Conservation (phyloP, 495 filamentous ascomycete genomes). For the Podospora conica region DNA sequence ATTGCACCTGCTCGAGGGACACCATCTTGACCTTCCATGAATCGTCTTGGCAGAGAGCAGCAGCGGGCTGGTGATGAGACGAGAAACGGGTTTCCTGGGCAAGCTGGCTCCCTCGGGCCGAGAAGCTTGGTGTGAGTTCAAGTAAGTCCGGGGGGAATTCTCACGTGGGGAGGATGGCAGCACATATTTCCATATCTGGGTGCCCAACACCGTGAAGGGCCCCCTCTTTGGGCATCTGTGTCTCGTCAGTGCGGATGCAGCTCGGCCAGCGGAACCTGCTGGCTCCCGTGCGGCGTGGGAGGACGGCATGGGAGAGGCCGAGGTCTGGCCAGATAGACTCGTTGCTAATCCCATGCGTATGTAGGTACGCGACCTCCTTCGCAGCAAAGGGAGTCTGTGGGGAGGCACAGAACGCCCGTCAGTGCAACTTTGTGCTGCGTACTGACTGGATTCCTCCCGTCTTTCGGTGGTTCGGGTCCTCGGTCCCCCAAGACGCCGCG, state of each 20-base stretch:
- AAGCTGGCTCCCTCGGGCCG: constrained; percentile 1
- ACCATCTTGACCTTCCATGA: constrained; percentile 28
- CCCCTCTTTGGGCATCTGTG: neutral
- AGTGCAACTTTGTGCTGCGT: too few species aligned
- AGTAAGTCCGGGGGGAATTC: neutral
- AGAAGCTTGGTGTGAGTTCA: neutral
- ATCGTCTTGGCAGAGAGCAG: neutral
- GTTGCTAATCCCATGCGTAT: neutral
- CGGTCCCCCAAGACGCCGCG: neutral
- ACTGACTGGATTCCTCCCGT: too few species aligned
- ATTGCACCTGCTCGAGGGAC: constrained; percentile 27
- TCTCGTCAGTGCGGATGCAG: neutral
- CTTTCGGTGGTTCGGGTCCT: neutral
- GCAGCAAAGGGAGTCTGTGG: neutral
- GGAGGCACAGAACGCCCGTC: neutral
- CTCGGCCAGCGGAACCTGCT: neutral
- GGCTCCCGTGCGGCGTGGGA: neutral
- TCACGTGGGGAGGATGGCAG: neutral
- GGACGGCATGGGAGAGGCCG: neutral
- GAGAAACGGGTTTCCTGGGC: neutral
- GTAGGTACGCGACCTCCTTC: neutral
- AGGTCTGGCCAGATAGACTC: neutral
- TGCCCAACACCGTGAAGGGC: neutral
- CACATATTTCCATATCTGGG: neutral
- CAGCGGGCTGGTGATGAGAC: constrained; percentile 1